Evolutionary conservation across 352 stramenopile genomes (phyloP).

Genomic region (Phytophthora gonapodyides): DNA sequence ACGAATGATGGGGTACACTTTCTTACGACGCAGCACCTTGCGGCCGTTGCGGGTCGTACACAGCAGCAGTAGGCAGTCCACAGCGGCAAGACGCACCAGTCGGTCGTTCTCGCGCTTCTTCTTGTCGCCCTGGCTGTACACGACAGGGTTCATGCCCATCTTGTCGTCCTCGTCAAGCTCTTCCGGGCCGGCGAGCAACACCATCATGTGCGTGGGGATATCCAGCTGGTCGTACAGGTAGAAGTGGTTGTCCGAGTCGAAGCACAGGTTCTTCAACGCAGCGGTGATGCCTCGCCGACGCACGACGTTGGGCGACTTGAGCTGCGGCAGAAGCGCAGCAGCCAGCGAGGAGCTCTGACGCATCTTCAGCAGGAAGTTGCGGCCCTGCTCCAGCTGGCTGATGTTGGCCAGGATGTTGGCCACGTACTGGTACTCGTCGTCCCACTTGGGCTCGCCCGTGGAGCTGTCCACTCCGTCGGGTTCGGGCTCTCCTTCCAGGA

Average conservation of each 20-base stretch:
- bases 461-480: conserved; percentile 70
- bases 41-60: conserved; percentile 81
- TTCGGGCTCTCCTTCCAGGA: conserved; percentile 76
- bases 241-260: conserved; percentile 90
- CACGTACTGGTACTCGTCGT: conserved; percentile 90
- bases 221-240: conserved; percentile 88
- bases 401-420: conserved; percentile 88
- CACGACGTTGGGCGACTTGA: conserved; percentile 84
- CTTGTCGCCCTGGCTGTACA: conserved; percentile 79
- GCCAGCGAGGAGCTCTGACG: conserved; percentile 69
- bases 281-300: conserved; percentile 72
- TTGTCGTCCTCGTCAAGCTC: conserved; percentile 80
- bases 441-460: conserved; percentile 82
- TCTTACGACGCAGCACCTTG: conserved; percentile 81
- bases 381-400: conserved; percentile 79
- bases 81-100: conserved; percentile 65
- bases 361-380: conserved; percentile 78
- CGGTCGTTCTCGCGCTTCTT: conserved; percentile 85
- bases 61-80: conserved; percentile 78
- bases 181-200: conserved; percentile 74
- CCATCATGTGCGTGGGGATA: conserved; percentile 79
- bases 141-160: conserved; percentile 74
- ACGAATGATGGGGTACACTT: conserved; percentile 86
- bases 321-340: conserved; percentile 66
- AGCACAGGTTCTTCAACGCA: conserved; percentile 84